These are phyloP conservation scores for Calophaca sinica DNA, from an alignment of 306 rosid genomes.

Conservation along the genomic window DNA sequence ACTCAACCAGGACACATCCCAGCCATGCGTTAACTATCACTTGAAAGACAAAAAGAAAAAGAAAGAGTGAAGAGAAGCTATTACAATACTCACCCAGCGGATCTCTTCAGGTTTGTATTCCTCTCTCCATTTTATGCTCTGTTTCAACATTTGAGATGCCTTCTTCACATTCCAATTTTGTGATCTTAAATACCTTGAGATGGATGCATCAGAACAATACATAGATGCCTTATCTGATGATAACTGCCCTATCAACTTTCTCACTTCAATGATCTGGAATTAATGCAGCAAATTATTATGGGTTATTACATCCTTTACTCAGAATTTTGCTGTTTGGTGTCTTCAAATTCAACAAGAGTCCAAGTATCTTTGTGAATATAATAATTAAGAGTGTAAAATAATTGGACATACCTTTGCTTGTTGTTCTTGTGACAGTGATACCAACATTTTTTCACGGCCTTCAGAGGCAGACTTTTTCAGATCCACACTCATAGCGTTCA, in stretches of 20 bases:
- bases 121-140: constrained; percentile 83
- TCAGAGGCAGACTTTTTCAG: constrained; percentile 53
- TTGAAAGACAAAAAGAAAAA: neutral
- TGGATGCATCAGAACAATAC: constrained; percentile 80
- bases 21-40: neutral
- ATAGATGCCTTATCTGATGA: constrained; percentile 67
- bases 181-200: constrained; percentile 72
- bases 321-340: too few species aligned
- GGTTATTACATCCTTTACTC: too few species aligned
- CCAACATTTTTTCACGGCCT: constrained; percentile 48
- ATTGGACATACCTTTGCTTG: constrained; percentile 66
- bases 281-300: constrained; percentile 30
- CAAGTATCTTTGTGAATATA: too few species aligned
- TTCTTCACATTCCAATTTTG: constrained; percentile 91
- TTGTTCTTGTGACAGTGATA: constrained; percentile 60
- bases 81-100: constrained; percentile 64
- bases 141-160: constrained; percentile 82
- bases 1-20: constrained; percentile 1
- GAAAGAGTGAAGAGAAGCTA: neutral
- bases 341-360: too few species aligned
- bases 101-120: constrained; percentile 86
- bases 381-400: neutral
- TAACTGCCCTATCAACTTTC: constrained; percentile 64
- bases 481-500: constrained; percentile 56
- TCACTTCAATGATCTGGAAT: constrained; percentile 77